Conservation (phyloP, 208 protist genomes). For the Borovskyia barvae region DNA sequence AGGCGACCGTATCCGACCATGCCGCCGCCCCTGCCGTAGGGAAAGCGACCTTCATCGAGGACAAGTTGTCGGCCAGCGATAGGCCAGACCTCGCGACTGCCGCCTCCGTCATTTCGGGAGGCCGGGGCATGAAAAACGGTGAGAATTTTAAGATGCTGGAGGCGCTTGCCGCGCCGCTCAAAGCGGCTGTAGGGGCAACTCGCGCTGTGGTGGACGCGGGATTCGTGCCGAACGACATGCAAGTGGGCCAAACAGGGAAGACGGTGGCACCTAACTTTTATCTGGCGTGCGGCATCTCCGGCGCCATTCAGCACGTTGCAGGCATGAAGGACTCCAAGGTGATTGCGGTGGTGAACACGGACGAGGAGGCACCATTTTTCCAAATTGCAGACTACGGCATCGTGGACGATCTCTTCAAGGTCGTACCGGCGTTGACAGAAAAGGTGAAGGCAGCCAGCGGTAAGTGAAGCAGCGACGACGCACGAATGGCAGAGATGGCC, state of each 20-base stretch:
- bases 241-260: conserved; percentile 99
- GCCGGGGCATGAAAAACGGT: conserved; percentile 94
- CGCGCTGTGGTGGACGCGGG: conserved; percentile 97
- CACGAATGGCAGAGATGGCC: neutral
- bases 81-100: conserved; percentile 94
- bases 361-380: conserved; percentile 98
- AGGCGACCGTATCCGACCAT: conserved; percentile 32
- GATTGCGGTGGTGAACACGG: conserved; percentile 97
- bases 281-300: conserved; percentile 96
- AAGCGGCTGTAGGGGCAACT: conserved; percentile 95
- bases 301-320: conserved; percentile 95
- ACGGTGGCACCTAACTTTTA: conserved; percentile 98
- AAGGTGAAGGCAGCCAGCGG: conserved; percentile 56
- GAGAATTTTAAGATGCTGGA: conserved; percentile 99
- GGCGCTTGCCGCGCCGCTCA: conserved; percentile 91
- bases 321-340: conserved; percentile 99
- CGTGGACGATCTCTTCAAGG: conserved; percentile 96
- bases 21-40: conserved; percentile 27
- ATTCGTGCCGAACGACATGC: conserved; percentile 93
- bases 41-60: conserved; percentile 60
- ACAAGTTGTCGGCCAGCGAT: conserved; percentile 58
- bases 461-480: conserved; percentile 31
- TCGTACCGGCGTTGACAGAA: conserved; percentile 91
- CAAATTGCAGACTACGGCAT: conserved; percentile 97
- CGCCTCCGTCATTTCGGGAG: conserved; percentile 92